Percentiles rank a stretch among this genome's conserved stretches.
These are phyloP conservation scores for Cordyceps militaris DNA, from an alignment of 2,329 filamentous ascomycete species.

Conservation along the genomic window DNA sequence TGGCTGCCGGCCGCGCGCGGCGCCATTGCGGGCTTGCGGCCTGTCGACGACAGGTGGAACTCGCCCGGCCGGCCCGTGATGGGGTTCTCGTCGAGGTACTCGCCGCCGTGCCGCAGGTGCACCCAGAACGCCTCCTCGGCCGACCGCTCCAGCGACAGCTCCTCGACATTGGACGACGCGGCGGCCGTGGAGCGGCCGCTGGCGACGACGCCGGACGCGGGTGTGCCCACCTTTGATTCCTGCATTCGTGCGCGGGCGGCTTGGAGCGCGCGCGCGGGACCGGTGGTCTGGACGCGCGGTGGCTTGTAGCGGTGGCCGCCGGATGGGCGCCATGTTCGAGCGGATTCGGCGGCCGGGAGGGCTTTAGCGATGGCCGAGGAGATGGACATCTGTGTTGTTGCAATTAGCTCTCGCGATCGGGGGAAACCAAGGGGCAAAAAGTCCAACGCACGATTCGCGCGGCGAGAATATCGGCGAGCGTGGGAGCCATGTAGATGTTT, in stretches of 20 bases:
- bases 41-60: conserved; percentile 57
- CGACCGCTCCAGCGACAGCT: conserved; percentile 37
- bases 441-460: conserved; percentile 46
- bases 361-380: conserved; percentile 48
- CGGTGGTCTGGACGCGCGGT: conserved; percentile 22
- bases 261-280: not conserved
- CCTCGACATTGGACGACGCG: conserved; percentile 30
- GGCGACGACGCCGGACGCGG: conserved; percentile 24
- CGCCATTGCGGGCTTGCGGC: conserved; percentile 38
- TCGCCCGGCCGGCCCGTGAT: conserved; percentile 60
- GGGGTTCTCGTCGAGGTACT: conserved; percentile 62
- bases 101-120: conserved; percentile 52
- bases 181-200: conserved; percentile 19
- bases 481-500: conserved; percentile 61
- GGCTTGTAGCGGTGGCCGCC: conserved; percentile 45
- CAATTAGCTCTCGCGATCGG: not conserved
- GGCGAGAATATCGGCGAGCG: conserved; percentile 51
- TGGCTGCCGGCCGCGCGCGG: conserved; percentile 19
- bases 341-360: conserved; percentile 42
- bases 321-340: conserved; percentile 49
- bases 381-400: conserved; percentile 39
- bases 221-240: conserved; percentile 42
- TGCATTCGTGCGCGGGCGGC: conserved; percentile 23
- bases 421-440: not conserved
- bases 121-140: conserved; percentile 53